Percentiles rank a stretch among this genome's conserved stretches.
These are phyloP conservation scores for Diaporthe batatas DNA, from an alignment of 2,329 filamentous ascomycete species.

Conservation along the genomic window DNA sequence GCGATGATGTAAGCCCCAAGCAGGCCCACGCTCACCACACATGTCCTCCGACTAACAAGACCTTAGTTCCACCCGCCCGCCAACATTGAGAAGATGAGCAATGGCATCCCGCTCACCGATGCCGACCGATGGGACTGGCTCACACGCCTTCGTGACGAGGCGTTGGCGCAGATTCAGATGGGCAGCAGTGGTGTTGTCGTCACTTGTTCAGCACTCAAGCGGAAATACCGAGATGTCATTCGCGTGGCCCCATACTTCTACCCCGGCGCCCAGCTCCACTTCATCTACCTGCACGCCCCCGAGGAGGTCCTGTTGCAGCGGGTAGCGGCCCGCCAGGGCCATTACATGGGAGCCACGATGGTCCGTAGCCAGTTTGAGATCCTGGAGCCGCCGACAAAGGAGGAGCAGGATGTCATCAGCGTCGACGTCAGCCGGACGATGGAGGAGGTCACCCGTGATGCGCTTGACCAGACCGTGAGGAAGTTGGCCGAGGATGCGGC, in stretches of 20 bases:
- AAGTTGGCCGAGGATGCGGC: constrained; percentile 61
- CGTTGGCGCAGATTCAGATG: constrained; percentile 66
- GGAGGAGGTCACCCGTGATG: constrained; percentile 71
- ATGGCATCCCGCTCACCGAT: constrained; percentile 87
- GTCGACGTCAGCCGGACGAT: constrained; percentile 75
- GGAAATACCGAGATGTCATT: constrained; percentile 95
- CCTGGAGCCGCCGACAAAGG: constrained; percentile 82
- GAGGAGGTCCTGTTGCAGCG: constrained; percentile 82
- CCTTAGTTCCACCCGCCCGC: constrained; percentile 78
- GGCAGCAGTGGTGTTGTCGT: constrained; percentile 85
- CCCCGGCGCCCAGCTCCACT: constrained; percentile 83
- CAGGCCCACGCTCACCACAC: constrained; percentile 3
- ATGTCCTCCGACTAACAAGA: constrained; percentile 8
- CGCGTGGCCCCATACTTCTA: constrained; percentile 83
- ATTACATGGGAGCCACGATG: constrained; percentile 98
- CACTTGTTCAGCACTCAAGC: constrained; percentile 95
- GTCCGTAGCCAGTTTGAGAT: constrained; percentile 91
- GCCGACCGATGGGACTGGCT: constrained; percentile 99
- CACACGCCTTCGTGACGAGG: constrained; percentile 78
- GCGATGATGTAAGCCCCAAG: constrained; percentile 75
- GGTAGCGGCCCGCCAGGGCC: constrained; percentile 80
- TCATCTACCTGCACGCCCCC: constrained; percentile 88
- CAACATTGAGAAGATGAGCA: constrained; percentile 93
- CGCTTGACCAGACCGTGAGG: constrained; percentile 68
- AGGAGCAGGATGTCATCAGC: constrained; percentile 79